Conservation (phyloP, 2,329 filamentous ascomycete genomes). For the Xylaria sp. region DNA sequence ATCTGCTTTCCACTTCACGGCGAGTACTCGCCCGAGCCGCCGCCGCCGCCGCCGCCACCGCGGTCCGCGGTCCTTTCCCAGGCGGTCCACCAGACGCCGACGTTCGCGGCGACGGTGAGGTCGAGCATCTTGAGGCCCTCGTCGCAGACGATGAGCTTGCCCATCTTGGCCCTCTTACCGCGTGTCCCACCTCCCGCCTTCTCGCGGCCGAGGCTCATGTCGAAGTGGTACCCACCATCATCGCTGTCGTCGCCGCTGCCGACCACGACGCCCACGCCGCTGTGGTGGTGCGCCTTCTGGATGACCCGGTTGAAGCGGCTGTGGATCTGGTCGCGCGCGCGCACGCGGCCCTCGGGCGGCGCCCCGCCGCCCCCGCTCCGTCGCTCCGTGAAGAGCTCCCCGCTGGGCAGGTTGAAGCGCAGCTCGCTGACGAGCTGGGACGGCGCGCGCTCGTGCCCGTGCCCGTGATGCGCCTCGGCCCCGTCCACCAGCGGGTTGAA, state of each 20-base stretch:
- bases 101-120: constrained; percentile 84
- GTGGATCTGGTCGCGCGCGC: constrained; percentile 44
- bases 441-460: constrained; percentile 27
- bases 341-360: constrained; percentile 41
- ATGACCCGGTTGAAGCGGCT: constrained; percentile 33
- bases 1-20: neutral
- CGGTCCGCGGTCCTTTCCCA: constrained; percentile 61
- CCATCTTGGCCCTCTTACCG: constrained; percentile 87
- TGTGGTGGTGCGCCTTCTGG: constrained; percentile 33
- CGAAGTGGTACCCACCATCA: constrained; percentile 54
- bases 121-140: constrained; percentile 97
- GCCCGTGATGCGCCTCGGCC: constrained; percentile 38
- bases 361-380: constrained; percentile 9
- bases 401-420: constrained; percentile 81
- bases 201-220: constrained; percentile 78
- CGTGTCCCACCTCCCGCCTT: constrained; percentile 82
- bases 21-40: neutral
- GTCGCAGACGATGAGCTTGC: constrained; percentile 86
- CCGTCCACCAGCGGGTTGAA: constrained; percentile 50
- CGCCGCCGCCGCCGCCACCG: no score
- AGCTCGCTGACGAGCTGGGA: constrained; percentile 71
- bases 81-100: constrained; percentile 91
- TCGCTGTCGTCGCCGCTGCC: constrained; percentile 43
- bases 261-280: constrained; percentile 41
- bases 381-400: constrained; percentile 47